Base-by-base conservation (phyloP, 2,329 filamentous ascomycete species). In the Cadophora luteo-olivacea region DNA sequence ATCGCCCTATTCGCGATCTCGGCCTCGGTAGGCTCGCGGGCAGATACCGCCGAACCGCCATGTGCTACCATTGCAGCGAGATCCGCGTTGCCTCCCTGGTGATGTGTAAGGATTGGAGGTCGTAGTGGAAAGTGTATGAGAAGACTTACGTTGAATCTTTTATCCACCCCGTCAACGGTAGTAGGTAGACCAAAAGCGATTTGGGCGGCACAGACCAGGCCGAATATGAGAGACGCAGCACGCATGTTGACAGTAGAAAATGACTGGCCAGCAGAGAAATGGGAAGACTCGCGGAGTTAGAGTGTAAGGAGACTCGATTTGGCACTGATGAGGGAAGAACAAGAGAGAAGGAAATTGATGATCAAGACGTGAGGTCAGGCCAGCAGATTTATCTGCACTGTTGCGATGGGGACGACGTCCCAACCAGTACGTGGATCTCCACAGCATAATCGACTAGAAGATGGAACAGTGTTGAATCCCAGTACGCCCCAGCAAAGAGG, bases 71-170 rank as follows among this genome's bases (percentile, higher is more conserved):
- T 54, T 6, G 51, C 51, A 29, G 51, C 51, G 24, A 54, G 51
- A 19, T 54, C 51, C n/a, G 51, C 51, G 16, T 54, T 54, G 22
- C 51, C 51, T 54, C 51, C 51, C 51, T 54, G 41, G 6, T 54
- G 11, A 54, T 16, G 3, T 54, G 51, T 54, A 4, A 54, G 51
- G 0, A 16, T 54, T 32, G 12, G 32, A 16, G 3, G 24, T 29
- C 1, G 4, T 5, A 54, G 11, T 52, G 8, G 22, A 52, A 5
- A 25, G 22, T 29, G 24, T 25, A 29, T 12, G 24, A 14, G 24
- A 54, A 16, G 51, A 16, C 12, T 29, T 29, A 54, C 51, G 12
- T 29, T 54, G 24, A 29, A 54, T 54, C 51, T 54, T 29, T 19
- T 29, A 14, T 29, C 51, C 24, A 54, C 24, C 4, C 24, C 14